Base-by-base conservation (phyloP, 371 early-diverging fungal species). In the Capniomyces stellatus region DNA sequence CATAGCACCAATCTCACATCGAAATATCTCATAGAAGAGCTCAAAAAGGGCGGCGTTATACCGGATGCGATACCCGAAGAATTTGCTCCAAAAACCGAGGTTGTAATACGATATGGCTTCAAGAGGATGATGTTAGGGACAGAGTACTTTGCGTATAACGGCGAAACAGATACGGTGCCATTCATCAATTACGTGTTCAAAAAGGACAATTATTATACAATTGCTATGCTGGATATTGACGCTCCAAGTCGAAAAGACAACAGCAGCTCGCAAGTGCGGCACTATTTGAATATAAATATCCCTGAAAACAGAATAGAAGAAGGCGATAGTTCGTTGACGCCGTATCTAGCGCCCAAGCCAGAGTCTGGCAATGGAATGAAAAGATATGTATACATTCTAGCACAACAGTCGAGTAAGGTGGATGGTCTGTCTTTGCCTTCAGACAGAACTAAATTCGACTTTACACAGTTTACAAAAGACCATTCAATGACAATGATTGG, bases 261-360 rank as follows among this genome's bases (percentile, higher is more conserved):
- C 6, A 39, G 4, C 51, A 23, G 51, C 51, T 23, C 51, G 10
- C 51, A 30, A 6, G 3, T 50, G 23, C 3, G 51, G 3, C 51
- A 50, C 51, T 50, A 43, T 28, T 29, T 50, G 3, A 43, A 23
- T 29, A 29, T 50, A 28, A 50, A 50, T 29, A 50, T 50, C 51
- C 23, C 23, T 10, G 51, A 29, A 4, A 15, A 29, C 23, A 29
- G 29, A 22, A 43, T 50, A 10, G 10, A 4, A 15, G 29, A 23
- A 25, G 51, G 51, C 3, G 29, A 50, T 43, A 30, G 23, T 23
- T 25, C 51, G 23, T 22, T 23, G 27, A 50, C 51, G 22, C 41
- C 51, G 22, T 50, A 50, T 29, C 51, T 50, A 3, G 43, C 28
- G 27, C 51, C 51, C 22, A 50, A 29, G 23, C 51, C 51, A 3